Conservation (phyloP, 805 yeast species). For the Schwanniomyces sp. region DNA sequence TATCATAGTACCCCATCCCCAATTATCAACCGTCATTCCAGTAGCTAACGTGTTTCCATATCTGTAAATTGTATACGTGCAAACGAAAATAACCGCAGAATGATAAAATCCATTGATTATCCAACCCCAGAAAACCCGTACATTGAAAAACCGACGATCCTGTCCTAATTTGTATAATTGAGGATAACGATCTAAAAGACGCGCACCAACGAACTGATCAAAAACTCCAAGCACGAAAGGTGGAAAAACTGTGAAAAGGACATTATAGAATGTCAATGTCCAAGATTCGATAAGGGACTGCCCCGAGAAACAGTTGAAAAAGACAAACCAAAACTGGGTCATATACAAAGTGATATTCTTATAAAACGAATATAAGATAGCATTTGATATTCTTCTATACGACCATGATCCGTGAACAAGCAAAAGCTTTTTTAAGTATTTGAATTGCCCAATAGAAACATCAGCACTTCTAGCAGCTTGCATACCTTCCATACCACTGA, state of each 20-base stretch:
- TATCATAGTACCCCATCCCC: slow-evolving; percentile 93
- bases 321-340: slow-evolving; percentile 99
- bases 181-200: slow-evolving; percentile 88
- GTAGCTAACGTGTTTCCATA: slow-evolving; percentile 62
- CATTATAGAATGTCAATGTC: slow-evolving; percentile 96
- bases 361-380: slow-evolving; percentile 92
- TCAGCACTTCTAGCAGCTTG: slow-evolving; percentile 99
- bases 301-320: slow-evolving; percentile 89
- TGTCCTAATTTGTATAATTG: slow-evolving; percentile 91
- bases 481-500: slow-evolving; percentile 99
- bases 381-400: slow-evolving; percentile 89
- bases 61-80: slow-evolving; percentile 65
- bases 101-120: slow-evolving; percentile 93
- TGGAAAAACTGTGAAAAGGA: slow-evolving; percentile 89
- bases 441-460: slow-evolving; percentile 94
- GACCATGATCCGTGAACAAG: slow-evolving; percentile 98
- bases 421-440: slow-evolving; percentile 74
- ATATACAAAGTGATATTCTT: slow-evolving; percentile 92
- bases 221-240: slow-evolving; percentile 96
- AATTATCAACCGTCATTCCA: slow-evolving; percentile 80
- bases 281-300: slow-evolving; percentile 96
- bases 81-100: slow-evolving; percentile 78
- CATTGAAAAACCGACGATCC: slow-evolving; percentile 83
- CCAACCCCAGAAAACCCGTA: slow-evolving; percentile 96
- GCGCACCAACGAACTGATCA: slow-evolving; percentile 92